Base-by-base conservation (phyloP, 768 basidiomycete genomes). In the Lactifluus piperatus region DNA sequence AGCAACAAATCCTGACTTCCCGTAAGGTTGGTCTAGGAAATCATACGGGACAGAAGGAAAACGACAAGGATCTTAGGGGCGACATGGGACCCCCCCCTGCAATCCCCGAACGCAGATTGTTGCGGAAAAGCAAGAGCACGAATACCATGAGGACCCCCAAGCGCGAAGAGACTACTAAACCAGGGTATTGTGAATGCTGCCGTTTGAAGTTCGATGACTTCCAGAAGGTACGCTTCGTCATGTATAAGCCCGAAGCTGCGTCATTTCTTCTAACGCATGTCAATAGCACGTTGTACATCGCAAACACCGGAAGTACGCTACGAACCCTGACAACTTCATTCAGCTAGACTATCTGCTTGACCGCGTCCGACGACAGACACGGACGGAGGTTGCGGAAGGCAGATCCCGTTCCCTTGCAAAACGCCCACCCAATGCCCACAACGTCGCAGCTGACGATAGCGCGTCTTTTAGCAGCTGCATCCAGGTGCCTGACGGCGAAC, bases 141-240 rank as follows among this genome's bases (percentile, higher is more conserved):
- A 88, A 88, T 68, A 88, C 86, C 1, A 72, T 91, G 48, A 78
- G 79, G 66, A 74, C 88, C 56, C 84, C 88, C 8, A 85, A 82
- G 68, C 83, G 90, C 39, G 89, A 93, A 58, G 92, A 95, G 73
- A 84, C 84, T 18, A 83, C 80, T 62, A 97, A 97, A 67, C 88
- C 94, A 5, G 97, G 97, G 5, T 98, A 97, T 72, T 99, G 97
- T 71, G 97, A 99, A 72, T 94, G 93, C 69, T 99, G 97, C 71
- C 81, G 95, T 39, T 68, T 79, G 56, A 92, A 92, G 71, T 99
- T 94, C 68, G 84, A 87, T 0, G 87, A 95, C 71, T 95, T 98
- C 66, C 81, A 81, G 61, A 72, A 75, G 64, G 95, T 97, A 66
- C 68, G 85, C 77, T 27, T 58, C 24, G 54, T 51, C 4, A 26